Evolutionary conservation across 225 moss, liverwort and hornwort species (phyloP).

Genomic region (Bryoerythrophyllum caledonicum): DNA sequence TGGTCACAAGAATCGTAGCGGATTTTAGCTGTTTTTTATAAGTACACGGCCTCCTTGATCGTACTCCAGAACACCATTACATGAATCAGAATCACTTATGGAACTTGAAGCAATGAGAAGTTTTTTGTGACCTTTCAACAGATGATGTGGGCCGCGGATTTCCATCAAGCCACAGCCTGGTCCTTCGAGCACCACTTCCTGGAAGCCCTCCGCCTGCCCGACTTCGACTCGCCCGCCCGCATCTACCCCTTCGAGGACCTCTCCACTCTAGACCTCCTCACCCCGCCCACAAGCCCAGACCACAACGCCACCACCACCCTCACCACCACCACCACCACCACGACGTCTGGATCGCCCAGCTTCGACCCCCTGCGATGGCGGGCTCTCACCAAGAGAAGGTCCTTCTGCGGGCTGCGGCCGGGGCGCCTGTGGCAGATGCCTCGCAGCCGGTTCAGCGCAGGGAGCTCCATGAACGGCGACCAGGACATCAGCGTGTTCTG

Average conservation of each 20-base stretch:
- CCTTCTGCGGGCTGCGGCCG: conserved; percentile 81
- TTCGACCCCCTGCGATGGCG: conserved; percentile 35
- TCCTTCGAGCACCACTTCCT: conserved; percentile 58
- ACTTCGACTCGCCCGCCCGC: conserved; percentile 19
- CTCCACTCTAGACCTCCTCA: conserved; percentile 11
- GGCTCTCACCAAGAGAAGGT: conserved; percentile 53
- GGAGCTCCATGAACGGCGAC: conserved; percentile 38
- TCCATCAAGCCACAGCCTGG: conserved; percentile 62
- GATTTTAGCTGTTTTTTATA: too few relatives aligned
- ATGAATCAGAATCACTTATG: too few relatives aligned
- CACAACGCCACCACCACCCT: background rate
- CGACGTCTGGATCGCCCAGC: conserved; percentile 6
- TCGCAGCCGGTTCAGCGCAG: conserved; percentile 44
- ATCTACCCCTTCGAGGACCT: conserved; percentile 41
- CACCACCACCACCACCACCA: conserved; percentile 1
- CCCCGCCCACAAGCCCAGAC: conserved; percentile 33
- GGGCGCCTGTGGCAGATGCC: conserved; percentile 54
- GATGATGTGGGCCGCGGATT: conserved; percentile 99
- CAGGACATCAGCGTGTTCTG: conserved; percentile 66
- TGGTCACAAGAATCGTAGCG: too few relatives aligned
- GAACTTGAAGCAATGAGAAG: too few relatives aligned
- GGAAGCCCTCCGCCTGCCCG: conserved; percentile 63
- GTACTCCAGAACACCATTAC: too few relatives aligned
- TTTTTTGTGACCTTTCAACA: background rate
- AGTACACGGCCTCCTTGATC: too few relatives aligned